These are phyloP conservation scores for Dendryphion nanum DNA, from an alignment of 2,329 filamentous ascomycete species.

Conservation along the genomic window DNA sequence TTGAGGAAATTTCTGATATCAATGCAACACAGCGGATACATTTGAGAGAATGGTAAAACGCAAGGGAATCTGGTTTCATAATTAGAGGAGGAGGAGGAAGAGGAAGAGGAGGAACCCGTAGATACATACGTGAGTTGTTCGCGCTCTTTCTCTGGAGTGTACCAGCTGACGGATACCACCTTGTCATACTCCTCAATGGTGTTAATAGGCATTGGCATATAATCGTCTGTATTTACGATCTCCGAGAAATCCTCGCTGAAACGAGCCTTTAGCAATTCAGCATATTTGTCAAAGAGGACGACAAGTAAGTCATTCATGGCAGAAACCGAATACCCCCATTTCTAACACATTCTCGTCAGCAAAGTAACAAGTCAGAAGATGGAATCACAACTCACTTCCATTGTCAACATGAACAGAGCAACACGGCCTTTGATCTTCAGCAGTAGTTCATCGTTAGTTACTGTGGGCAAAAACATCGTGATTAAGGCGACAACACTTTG, in stretches of 20 bases:
- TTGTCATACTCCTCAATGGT: slow-evolving; percentile 90
- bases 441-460: slow-evolving; percentile 85
- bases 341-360: slow-evolving; percentile 48
- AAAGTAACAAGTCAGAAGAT: neutral
- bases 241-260: slow-evolving; percentile 97
- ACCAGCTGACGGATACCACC: slow-evolving; percentile 95
- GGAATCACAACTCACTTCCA: slow-evolving; percentile 67
- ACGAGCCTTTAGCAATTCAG: slow-evolving; percentile 80
- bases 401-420: slow-evolving; percentile 93
- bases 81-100: slow-evolving; percentile 5
- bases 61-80: slow-evolving; percentile 71
- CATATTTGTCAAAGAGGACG: slow-evolving; percentile 91
- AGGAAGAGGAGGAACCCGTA: neutral
- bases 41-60: slow-evolving; percentile 96
- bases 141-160: slow-evolving; percentile 74
- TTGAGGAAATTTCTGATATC: slow-evolving; percentile 97
- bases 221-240: slow-evolving; percentile 88
- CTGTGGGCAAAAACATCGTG: slow-evolving; percentile 70
- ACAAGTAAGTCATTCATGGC: slow-evolving; percentile 81
- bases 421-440: slow-evolving; percentile 94
- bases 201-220: slow-evolving; percentile 99
- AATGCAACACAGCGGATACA: slow-evolving; percentile 98
- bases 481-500: slow-evolving; percentile 81
- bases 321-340: slow-evolving; percentile 84
- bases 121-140: slow-evolving; percentile 72